Evolutionary conservation across 345 rosid genomes (phyloP).

Genomic region (Citrus mangshanensis): DNA sequence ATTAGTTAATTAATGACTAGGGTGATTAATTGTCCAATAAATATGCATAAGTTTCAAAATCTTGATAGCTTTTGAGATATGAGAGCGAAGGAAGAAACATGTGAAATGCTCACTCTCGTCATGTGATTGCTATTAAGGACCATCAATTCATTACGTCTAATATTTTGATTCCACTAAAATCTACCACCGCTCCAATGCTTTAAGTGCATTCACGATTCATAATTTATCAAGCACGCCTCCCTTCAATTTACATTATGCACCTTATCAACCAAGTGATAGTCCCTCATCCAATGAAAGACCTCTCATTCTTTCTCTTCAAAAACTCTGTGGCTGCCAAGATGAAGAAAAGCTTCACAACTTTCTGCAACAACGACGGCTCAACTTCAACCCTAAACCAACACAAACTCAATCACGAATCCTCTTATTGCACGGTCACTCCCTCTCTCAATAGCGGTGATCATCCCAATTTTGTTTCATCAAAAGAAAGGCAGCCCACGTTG

Average conservation of each 20-base stretch:
- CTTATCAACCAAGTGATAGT: background rate
- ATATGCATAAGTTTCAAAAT: background rate
- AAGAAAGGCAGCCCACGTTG: conserved; percentile 44
- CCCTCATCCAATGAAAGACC: conserved; percentile 48
- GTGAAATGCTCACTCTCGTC: conserved; percentile 21
- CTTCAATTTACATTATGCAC: no score
- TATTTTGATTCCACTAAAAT: background rate
- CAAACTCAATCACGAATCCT: background rate
- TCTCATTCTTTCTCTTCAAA: conserved; percentile 65
- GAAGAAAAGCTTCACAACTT: conserved; percentile 60
- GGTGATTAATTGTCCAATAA: background rate
- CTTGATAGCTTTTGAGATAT: background rate
- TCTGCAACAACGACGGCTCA: conserved; percentile 61
- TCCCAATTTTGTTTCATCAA: background rate
- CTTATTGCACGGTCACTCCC: conserved; percentile 14
- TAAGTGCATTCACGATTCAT: background rate
- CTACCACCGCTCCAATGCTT: conserved; percentile 18
- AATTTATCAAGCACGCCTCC: no score
- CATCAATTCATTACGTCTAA: background rate
- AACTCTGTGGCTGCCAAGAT: conserved; percentile 59
- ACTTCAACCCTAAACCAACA: conserved; percentile 69
- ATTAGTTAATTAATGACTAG: no score
- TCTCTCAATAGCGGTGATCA: background rate
- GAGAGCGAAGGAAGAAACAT: conserved; percentile 12
- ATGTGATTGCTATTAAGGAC: conserved; percentile 24